These are phyloP conservation scores for Diaporthe caulivora DNA, from an alignment of 2,329 filamentous ascomycete species.

Conservation along the genomic window DNA sequence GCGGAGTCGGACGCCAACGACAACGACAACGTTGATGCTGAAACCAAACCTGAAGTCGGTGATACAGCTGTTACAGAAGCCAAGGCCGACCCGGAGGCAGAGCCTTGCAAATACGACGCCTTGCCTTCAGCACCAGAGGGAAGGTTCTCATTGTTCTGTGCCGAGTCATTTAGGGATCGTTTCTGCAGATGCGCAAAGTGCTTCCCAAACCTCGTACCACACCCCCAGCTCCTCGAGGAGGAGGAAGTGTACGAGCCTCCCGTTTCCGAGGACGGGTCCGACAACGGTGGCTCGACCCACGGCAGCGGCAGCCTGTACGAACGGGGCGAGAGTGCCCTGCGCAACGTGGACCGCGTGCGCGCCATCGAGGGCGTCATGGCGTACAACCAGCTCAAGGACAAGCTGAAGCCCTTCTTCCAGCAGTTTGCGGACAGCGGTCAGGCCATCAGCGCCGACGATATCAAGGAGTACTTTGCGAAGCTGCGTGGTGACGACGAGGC, in stretches of 20 bases:
- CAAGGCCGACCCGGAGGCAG: conserved; percentile 36
- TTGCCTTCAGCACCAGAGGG: conserved; percentile 69
- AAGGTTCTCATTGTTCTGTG: conserved; percentile 85
- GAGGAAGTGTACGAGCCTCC: conserved; percentile 96
- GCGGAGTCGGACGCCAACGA: conserved; percentile 52
- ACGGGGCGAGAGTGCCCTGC: conserved; percentile 90
- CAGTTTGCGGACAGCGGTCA: conserved; percentile 93
- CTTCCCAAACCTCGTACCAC: conserved; percentile 77
- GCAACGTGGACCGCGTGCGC: conserved; percentile 89
- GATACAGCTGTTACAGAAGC: conserved; percentile 30
- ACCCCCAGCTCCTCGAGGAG: conserved; percentile 90
- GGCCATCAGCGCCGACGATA: conserved; percentile 92
- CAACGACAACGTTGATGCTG: conserved; percentile 39
- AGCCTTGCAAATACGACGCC: conserved; percentile 69
- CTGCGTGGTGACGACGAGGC: conserved; percentile 87
- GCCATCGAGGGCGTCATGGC: conserved; percentile 98
- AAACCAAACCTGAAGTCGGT: conserved; percentile 32
- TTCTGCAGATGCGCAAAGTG: conserved; percentile 88
- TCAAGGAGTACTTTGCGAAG: conserved; percentile 96
- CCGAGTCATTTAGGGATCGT: conserved; percentile 80
- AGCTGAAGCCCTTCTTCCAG: conserved; percentile 93
- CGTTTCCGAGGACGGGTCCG: conserved; percentile 75
- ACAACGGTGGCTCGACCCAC: conserved; percentile 67
- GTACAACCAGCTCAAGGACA: conserved; percentile 95
- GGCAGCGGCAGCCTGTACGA: conserved; percentile 89